A percentile compares a stretch with the other conserved stretches of the same genome.
phyloP scores from a whole-genome alignment of 176 grass and related monocot species.

The Areca catechu region DNA sequence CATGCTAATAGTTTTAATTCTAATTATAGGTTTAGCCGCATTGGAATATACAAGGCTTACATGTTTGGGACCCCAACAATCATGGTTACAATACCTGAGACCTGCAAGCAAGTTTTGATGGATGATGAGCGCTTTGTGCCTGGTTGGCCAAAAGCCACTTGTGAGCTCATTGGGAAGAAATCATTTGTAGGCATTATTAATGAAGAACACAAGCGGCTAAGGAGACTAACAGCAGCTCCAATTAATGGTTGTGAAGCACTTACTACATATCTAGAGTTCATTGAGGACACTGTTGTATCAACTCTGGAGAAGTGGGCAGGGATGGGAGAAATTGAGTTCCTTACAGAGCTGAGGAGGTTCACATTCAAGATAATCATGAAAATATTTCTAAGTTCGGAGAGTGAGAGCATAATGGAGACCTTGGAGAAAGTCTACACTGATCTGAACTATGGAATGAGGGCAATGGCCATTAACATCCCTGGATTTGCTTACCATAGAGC shows the following conservation, averaged over 20 bases:
- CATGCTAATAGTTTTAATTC: too few species aligned
- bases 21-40: slow-evolving; percentile 46
- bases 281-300: slow-evolving; percentile 43
- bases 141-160: slow-evolving; percentile 74
- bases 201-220: slow-evolving; percentile 65
- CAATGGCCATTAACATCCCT: slow-evolving; percentile 83
- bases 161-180: slow-evolving; percentile 59
- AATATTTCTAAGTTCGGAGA: slow-evolving; percentile 56
- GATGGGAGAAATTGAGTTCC: not conserved
- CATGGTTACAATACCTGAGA: slow-evolving; percentile 39
- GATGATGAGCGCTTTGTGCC: slow-evolving; percentile 59
- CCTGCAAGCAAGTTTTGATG: slow-evolving; percentile 73
- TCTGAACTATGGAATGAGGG: slow-evolving; percentile 80
- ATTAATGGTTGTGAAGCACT: slow-evolving; percentile 89
- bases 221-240: slow-evolving; percentile 55
- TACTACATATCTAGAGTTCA: slow-evolving; percentile 59
- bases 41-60: slow-evolving; percentile 66
- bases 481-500: slow-evolving; percentile 74
- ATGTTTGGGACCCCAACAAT: slow-evolving; percentile 94
- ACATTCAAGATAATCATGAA: slow-evolving; percentile 82
- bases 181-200: slow-evolving; percentile 59
- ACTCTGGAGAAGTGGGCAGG: slow-evolving; percentile 40
- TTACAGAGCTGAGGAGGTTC: slow-evolving; percentile 28
- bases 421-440: slow-evolving; percentile 74
- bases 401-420: slow-evolving; percentile 21